phyloP scores from a whole-genome alignment of 2,329 filamentous ascomycete genomes.

The Venturia effusa region DNA sequence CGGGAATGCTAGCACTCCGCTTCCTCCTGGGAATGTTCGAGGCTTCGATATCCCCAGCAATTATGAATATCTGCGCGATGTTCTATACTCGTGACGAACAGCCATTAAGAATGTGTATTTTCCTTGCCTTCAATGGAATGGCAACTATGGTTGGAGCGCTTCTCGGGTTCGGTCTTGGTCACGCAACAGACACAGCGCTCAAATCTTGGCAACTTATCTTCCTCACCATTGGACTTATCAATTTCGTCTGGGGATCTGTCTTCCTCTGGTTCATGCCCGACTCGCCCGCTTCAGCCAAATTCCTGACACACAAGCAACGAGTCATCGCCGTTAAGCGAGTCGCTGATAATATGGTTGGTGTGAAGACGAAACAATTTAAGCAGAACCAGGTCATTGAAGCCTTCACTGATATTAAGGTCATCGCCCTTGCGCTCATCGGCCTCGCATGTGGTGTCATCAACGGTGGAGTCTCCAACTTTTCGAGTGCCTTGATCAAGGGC shows the following conservation, averaged over 20 bases:
- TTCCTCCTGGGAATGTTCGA: constrained; percentile 36
- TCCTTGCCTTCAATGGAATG: constrained; percentile 65
- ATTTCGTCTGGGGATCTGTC: not conserved
- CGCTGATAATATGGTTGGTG: constrained; percentile 52
- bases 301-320: constrained; percentile 53
- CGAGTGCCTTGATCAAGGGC: not conserved
- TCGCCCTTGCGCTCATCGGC: constrained; percentile 35
- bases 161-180: constrained; percentile 58
- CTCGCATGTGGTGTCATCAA: constrained; percentile 16
- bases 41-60: constrained; percentile 28
- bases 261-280: constrained; percentile 6
- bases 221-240: not conserved
- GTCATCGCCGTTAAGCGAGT: constrained; percentile 55
- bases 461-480: constrained; percentile 15
- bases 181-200: constrained; percentile 16
- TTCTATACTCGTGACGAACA: constrained; percentile 34
- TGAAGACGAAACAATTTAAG: constrained; percentile 32
- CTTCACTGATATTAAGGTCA: constrained; percentile 27
- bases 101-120: constrained; percentile 22
- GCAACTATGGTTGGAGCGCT: constrained; percentile 65
- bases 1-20: constrained; percentile 34
- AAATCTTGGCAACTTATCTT: constrained; percentile 37
- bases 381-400: constrained; percentile 15
- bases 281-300: constrained; percentile 23
- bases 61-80: constrained; percentile 33